Percentiles rank a stretch among this genome's conserved stretches.
Evolutionary conservation across 805 yeast genomes (phyloP).

Genomic region (Jamesozyma hellenica): DNA sequence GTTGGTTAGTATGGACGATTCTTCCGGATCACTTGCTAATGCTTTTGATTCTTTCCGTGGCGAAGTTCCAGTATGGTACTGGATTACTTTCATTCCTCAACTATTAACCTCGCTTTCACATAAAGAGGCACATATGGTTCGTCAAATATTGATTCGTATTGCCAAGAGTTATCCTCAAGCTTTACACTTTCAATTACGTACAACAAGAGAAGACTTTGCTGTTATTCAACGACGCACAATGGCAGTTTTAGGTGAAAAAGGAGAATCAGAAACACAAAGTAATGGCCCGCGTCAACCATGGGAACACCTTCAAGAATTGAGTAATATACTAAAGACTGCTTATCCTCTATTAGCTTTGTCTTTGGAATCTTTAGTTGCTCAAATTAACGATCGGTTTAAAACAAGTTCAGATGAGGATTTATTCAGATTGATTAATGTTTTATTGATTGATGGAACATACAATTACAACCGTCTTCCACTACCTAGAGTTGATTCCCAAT

Average conservation of each 20-base stretch:
- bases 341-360: slow-evolving; percentile 89
- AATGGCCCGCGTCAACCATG: slow-evolving; percentile 61
- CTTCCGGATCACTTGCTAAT: slow-evolving; percentile 64
- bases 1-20: slow-evolving; percentile 86
- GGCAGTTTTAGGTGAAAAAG: slow-evolving; percentile 34
- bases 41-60: slow-evolving; percentile 91
- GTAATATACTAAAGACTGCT: slow-evolving; percentile 92
- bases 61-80: slow-evolving; percentile 97
- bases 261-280: slow-evolving; percentile 9
- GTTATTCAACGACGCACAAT: slow-evolving; percentile 71
- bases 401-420: slow-evolving; percentile 94
- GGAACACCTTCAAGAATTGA: slow-evolving; percentile 86
- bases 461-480: slow-evolving; percentile 76
- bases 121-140: slow-evolving; percentile 80
- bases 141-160: slow-evolving; percentile 78
- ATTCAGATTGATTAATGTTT: slow-evolving; percentile 82
- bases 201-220: slow-evolving; percentile 88
- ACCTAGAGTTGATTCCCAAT: slow-evolving; percentile 77
- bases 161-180: slow-evolving; percentile 98
- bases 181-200: slow-evolving; percentile 86
- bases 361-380: slow-evolving; percentile 90
- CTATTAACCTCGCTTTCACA: slow-evolving; percentile 81
- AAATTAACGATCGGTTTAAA: slow-evolving; percentile 86
- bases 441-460: slow-evolving; percentile 87
- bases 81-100: slow-evolving; percentile 97